Conservation (phyloP, 345 rosid genomes). For the Aegle marmelos region DNA sequence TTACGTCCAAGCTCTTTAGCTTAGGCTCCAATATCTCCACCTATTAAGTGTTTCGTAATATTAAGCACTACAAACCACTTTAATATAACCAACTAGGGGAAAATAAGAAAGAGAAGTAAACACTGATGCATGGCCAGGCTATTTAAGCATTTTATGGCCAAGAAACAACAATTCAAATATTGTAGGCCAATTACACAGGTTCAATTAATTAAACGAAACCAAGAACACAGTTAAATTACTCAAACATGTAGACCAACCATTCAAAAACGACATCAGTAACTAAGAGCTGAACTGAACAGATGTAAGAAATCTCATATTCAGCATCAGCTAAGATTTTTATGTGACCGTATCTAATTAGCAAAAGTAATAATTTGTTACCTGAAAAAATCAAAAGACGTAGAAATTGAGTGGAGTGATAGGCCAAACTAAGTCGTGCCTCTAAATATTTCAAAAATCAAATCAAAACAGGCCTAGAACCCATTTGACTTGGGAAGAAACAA, state of each 20-base stretch:
- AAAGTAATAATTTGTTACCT: neutral
- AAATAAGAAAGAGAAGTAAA: neutral
- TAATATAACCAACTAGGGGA: neutral
- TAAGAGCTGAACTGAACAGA: no score
- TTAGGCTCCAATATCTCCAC: constrained; percentile 58
- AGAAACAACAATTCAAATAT: neutral
- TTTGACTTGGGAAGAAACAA: neutral
- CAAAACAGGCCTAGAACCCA: neutral
- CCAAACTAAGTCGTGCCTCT: neutral
- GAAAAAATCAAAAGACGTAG: neutral
- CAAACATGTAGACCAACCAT: no score
- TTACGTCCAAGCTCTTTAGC: constrained; percentile 29
- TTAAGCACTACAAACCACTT: neutral
- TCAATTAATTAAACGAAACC: no score
- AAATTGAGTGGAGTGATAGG: neutral
- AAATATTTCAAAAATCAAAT: neutral
- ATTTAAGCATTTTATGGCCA: neutral
- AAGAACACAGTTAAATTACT: neutral
- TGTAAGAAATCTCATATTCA: no score
- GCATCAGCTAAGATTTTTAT: no score
- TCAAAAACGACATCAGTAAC: no score
- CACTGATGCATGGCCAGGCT: neutral
- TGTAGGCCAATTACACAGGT: no score
- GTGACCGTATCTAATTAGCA: neutral
- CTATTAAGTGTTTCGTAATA: constrained; percentile 29